A percentile compares a stretch with the other conserved stretches of the same genome.
These are phyloP conservation scores for Tetramitus jugosus DNA, from an alignment of 208 protist genomes.

Conservation along the genomic window DNA sequence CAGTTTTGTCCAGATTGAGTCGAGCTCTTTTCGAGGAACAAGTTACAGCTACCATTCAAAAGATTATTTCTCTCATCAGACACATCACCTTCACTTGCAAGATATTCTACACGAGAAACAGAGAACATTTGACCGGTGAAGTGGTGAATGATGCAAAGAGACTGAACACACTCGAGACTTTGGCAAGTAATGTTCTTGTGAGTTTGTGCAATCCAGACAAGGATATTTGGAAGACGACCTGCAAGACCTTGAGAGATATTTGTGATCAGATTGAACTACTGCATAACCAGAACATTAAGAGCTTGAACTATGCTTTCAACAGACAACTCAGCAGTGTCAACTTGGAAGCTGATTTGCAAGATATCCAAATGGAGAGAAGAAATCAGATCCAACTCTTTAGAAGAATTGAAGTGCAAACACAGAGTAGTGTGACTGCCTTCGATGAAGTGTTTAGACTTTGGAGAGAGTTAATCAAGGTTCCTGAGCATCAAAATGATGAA, in stretches of 20 bases:
- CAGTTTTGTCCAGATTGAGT: not conserved
- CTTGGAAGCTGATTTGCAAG: not conserved
- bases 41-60: too few relatives aligned
- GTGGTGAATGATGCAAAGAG: not conserved
- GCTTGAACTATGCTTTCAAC: slow-evolving; percentile 11
- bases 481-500: not conserved
- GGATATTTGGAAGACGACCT: not conserved
- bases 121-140: not conserved
- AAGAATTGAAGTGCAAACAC: slow-evolving; percentile 15
- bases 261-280: slow-evolving; percentile 15
- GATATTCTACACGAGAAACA: not conserved
- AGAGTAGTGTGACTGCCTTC: not conserved
- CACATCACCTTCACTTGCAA: slow-evolving; percentile 3
- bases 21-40: not conserved
- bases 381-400: slow-evolving; percentile 14
- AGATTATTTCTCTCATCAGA: not conserved
- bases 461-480: not conserved
- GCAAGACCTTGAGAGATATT: slow-evolving; percentile 4
- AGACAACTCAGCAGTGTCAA: slow-evolving; percentile 4
- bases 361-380: not conserved
- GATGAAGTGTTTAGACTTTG: not conserved
- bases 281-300: not conserved
- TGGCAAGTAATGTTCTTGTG: not conserved
- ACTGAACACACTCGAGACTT: not conserved
- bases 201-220: not conserved